These are phyloP conservation scores for Pseudotulostoma volvatum DNA, from an alignment of 495 filamentous ascomycete species.

Conservation along the genomic window DNA sequence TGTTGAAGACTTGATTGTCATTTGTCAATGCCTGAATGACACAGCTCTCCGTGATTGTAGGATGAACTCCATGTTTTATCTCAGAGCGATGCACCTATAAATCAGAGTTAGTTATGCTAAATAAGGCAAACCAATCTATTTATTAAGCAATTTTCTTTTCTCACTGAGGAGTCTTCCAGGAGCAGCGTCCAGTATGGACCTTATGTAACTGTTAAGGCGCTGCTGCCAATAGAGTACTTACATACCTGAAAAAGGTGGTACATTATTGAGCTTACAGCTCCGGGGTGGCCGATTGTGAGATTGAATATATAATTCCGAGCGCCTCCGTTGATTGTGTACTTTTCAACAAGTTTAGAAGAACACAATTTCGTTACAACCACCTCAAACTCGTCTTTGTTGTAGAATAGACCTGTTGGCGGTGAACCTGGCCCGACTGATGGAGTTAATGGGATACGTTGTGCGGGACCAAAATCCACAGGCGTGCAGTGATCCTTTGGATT, in stretches of 20 bases:
- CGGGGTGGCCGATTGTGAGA: conserved; percentile 10
- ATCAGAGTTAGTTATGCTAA: not conserved
- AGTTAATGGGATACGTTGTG: no score
- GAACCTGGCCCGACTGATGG: no score
- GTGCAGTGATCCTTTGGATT: not conserved
- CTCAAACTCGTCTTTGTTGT: no score
- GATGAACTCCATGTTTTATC: not conserved
- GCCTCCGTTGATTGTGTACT: conserved; percentile 3
- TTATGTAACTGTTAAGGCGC: no score
- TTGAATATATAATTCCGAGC: conserved; percentile 7
- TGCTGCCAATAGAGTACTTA: not conserved
- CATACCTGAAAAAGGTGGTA: conserved; percentile 1
- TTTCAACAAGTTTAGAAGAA: not conserved
- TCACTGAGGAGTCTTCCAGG: no score
- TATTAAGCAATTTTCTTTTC: no score
- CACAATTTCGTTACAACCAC: conserved; percentile 3
- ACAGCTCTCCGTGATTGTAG: no score
- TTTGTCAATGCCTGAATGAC: conserved; percentile 1
- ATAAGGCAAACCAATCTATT: not conserved
- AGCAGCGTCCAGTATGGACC: no score
- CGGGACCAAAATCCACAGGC: conserved; percentile 1
- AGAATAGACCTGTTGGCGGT: conserved; percentile 7
- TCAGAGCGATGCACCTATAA: conserved; percentile 5
- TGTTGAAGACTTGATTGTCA: conserved; percentile 1
- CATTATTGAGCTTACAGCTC: no score